Percentiles rank a stretch among this genome's conserved stretches.
Evolutionary conservation across 805 yeast genomes (phyloP).

Genomic region (Nakazawaea ambrosiae): DNA sequence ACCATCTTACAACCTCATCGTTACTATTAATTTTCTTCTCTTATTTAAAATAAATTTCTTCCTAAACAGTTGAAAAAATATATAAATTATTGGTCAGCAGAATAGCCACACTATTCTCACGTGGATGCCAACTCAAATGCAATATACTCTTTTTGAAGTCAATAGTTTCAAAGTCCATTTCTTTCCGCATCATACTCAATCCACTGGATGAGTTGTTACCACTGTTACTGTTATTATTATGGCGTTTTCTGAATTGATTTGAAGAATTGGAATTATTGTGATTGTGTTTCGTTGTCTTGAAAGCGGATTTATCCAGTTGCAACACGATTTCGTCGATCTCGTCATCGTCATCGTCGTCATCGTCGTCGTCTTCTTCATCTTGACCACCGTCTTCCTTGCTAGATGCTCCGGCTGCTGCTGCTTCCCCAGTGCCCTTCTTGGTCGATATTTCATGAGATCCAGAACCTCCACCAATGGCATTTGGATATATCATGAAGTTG

Average conservation of each 20-base stretch:
- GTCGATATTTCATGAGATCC: background rate
- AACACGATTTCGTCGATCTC: slow-evolving; percentile 62
- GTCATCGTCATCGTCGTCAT: slow-evolving; percentile 20
- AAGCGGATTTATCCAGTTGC: slow-evolving; percentile 97
- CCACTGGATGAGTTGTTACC: slow-evolving; percentile 4
- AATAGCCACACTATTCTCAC: slow-evolving; percentile 92
- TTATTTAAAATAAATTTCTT: too few relatives aligned
- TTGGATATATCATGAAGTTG: slow-evolving; percentile 94
- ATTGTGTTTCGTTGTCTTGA: slow-evolving; percentile 60
- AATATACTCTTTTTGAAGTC: slow-evolving; percentile 93
- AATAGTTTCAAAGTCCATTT: slow-evolving; percentile 68
- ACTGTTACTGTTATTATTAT: slow-evolving; percentile 12
- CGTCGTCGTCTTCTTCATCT: background rate
- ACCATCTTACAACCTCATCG: too few relatives aligned
- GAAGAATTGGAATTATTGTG: slow-evolving; percentile 24
- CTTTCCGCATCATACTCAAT: slow-evolving; percentile 41
- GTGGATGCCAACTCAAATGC: slow-evolving; percentile 98
- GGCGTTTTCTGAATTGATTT: slow-evolving; percentile 33
- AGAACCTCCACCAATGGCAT: slow-evolving; percentile 40
- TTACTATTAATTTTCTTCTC: too few relatives aligned
- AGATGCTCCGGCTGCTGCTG: too few relatives aligned
- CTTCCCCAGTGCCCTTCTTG: too few relatives aligned
- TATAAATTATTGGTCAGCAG: slow-evolving; percentile 96
- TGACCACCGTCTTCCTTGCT: too few relatives aligned
- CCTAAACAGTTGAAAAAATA: slow-evolving; percentile 70